These are phyloP conservation scores for Colletotrichum salicis DNA, from an alignment of 2,329 filamentous ascomycete genomes.

Conservation along the genomic window DNA sequence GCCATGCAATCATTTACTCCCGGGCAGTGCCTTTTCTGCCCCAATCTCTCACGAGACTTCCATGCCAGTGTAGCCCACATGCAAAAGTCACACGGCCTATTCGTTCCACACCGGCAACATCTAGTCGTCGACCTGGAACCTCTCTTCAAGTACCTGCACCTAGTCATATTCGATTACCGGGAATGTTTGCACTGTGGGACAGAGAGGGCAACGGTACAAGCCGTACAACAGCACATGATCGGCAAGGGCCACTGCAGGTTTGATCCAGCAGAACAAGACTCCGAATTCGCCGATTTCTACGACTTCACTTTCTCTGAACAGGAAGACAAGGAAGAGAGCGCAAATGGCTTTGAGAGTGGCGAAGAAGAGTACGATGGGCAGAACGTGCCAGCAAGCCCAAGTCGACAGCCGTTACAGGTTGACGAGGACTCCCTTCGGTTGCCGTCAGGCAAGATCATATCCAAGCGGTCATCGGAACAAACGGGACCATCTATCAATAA, in stretches of 20 bases:
- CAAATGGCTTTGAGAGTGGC: slow-evolving; percentile 4
- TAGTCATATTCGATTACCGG: slow-evolving; percentile 58
- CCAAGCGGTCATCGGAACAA: slow-evolving; percentile 37
- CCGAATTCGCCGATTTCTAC: slow-evolving; percentile 55
- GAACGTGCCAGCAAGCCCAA: neutral
- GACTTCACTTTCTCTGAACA: slow-evolving; percentile 18
- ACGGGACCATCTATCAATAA: neutral
- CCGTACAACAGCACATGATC: slow-evolving; percentile 61
- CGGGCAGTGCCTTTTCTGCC: slow-evolving; percentile 57
- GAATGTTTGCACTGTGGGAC: slow-evolving; percentile 64
- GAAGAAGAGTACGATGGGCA: neutral
- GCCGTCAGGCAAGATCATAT: slow-evolving; percentile 49
- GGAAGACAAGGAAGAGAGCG: slow-evolving; percentile 32
- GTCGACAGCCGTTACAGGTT: neutral
- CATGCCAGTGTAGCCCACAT: slow-evolving; percentile 57
- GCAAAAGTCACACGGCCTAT: slow-evolving; percentile 58
- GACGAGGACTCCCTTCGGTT: slow-evolving; percentile 46
- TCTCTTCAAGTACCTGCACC: slow-evolving; percentile 58
- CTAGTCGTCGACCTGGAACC: slow-evolving; percentile 58
- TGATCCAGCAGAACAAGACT: slow-evolving; percentile 45
- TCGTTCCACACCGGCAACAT: slow-evolving; percentile 49
- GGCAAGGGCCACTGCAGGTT: slow-evolving; percentile 60
- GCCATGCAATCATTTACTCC: slow-evolving; percentile 39
- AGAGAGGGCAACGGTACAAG: slow-evolving; percentile 52
- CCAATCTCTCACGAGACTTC: slow-evolving; percentile 41